Evolutionary conservation across 257 asterid species (phyloP), one percentile per base, ranked within the genome.

Genomic region (Fraxinus anomala): DNA sequence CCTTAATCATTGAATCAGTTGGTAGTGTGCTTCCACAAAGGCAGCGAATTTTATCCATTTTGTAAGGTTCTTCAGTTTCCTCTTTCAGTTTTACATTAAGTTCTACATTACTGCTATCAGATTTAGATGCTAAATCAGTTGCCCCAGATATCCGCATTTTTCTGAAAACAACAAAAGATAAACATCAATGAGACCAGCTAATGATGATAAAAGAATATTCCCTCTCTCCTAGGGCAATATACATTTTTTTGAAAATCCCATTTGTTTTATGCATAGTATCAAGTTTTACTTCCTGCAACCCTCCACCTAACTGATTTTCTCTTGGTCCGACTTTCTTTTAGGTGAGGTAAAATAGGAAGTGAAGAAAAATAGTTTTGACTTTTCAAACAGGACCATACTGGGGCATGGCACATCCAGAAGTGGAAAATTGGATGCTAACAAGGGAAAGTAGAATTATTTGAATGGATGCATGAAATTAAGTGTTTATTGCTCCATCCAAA

Each of bases 111-210:
- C 89, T 76, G 83, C 87, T 85, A 78, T 96, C 97, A 21, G 97
- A 91, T 83, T 88, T 93, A 59, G 99, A 88, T 68, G 97, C 89
- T 74, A 89, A 83, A 76, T 92, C 97, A 67, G 91, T 77, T 21
- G 97, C 91, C 71, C 98, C 98, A 66, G 91, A 84, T 67, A 78
- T 92, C 93, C 92, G 97, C 97, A 96, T 91, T 87, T 92, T 96
- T 78, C 99, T 96, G 90, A 68, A 82, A 76, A 79, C 66, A 76
- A 74, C 47, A 65, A 76, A 37, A 79, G 23, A 61, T 59, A 59
- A 11, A 72, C 31, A 19, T 36, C 26, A 31, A 73, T 68, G 47
- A 81, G 70, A 73, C 66, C 73, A 79, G 65, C 69, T 36, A 71
- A 47, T 26, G 33, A 65, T 54, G 19, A 67, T 30, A 68, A 34